phyloP scores from a whole-genome alignment of 2,329 filamentous ascomycete genomes.

The Leptosphaerulina australis region DNA sequence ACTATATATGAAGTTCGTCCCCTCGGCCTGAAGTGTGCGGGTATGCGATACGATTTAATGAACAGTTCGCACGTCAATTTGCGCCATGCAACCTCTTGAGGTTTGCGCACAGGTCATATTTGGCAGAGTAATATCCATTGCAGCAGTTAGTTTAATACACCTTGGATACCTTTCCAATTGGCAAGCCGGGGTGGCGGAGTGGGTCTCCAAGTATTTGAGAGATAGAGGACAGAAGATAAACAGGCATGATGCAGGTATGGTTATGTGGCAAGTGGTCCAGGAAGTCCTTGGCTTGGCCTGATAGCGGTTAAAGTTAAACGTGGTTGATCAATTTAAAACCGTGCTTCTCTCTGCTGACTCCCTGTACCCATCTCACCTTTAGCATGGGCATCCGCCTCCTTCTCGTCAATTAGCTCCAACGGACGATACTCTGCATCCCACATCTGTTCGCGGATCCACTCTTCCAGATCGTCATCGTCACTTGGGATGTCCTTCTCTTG shows the following conservation, averaged over 20 bases:
- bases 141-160: not conserved
- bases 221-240: too few relatives aligned
- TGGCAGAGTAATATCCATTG: not conserved
- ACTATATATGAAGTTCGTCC: not conserved
- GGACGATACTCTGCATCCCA: conserved; percentile 74
- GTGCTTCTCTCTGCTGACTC: conserved; percentile 32
- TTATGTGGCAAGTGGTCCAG: not conserved
- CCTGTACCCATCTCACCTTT: conserved; percentile 61
- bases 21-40: too few relatives aligned
- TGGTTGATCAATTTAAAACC: conserved; percentile 12
- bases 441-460: conserved; percentile 81
- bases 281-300: not conserved
- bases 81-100: too few relatives aligned
- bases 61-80: too few relatives aligned
- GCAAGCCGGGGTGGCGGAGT: not conserved
- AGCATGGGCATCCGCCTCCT: conserved; percentile 62
- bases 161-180: not conserved
- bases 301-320: too few relatives aligned
- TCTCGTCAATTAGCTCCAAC: conserved; percentile 61
- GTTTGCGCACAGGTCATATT: too few relatives aligned
- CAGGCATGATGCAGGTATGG: too few relatives aligned
- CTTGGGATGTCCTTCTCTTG: conserved; percentile 69
- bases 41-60: too few relatives aligned
- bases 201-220: not conserved
- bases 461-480: conserved; percentile 62